Percentiles rank a stretch among this genome's conserved stretches.
phyloP scores from a whole-genome alignment of 176 grass and related monocot genomes.

The Zea luxurians region DNA sequence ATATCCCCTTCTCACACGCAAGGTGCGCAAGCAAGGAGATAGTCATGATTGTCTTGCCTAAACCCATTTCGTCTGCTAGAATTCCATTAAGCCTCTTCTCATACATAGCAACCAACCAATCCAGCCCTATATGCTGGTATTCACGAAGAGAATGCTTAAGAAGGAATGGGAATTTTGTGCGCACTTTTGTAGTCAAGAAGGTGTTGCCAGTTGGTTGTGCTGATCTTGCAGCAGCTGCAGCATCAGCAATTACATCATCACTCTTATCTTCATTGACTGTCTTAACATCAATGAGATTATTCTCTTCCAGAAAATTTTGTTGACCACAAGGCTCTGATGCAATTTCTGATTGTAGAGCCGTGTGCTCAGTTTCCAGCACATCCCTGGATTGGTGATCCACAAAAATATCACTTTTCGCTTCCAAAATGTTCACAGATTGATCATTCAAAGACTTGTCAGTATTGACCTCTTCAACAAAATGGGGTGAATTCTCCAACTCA shows the following conservation, averaged over 20 bases:
- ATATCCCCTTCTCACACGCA: constrained; percentile 98
- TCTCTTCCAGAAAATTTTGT: constrained; percentile 42
- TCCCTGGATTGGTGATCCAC: constrained; percentile 38
- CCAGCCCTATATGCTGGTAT: constrained; percentile 97
- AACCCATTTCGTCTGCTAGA: constrained; percentile 98
- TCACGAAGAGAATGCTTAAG: constrained; percentile 97
- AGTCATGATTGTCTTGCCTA: constrained; percentile 99
- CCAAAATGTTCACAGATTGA: constrained; percentile 37
- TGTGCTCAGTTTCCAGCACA: constrained; percentile 27
- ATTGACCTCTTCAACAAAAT: constrained; percentile 52
- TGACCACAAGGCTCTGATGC: constrained; percentile 27
- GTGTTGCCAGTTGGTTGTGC: constrained; percentile 99
- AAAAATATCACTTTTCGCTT: constrained; percentile 36
- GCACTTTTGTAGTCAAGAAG: constrained; percentile 89
- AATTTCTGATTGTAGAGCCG: constrained; percentile 29
- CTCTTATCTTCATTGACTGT: constrained; percentile 43
- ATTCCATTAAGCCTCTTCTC: constrained; percentile 99
- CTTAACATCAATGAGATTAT: constrained; percentile 45
- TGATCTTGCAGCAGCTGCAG: constrained; percentile 93
- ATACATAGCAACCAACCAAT: constrained; percentile 99
- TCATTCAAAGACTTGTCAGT: constrained; percentile 41
- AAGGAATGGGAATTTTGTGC: constrained; percentile 96
- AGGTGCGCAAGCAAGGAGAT: constrained; percentile 93
- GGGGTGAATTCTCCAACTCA: constrained; percentile 62
- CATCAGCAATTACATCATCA: constrained; percentile 88